Base-by-base conservation (phyloP, 78 protist genomes). In the Ministeria vibrans region DNA sequence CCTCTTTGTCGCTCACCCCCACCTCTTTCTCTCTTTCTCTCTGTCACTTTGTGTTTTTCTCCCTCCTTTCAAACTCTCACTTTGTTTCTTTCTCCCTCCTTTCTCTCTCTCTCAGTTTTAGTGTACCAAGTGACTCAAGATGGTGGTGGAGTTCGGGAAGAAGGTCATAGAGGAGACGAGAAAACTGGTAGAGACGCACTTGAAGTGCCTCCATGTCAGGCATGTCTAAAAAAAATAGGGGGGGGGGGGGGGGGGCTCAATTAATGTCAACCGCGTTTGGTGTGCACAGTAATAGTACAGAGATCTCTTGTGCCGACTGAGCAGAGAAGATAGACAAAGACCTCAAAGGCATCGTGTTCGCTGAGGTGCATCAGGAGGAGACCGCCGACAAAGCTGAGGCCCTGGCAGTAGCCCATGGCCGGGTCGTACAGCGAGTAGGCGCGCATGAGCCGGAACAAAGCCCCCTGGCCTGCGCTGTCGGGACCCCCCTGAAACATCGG, bases 401-500 rank as follows among this genome's bases (percentile, higher is more conserved):
- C 68, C 79, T 91, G 94, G 82, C 93, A 90, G 78, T 91, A 91
- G 42, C 91, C 87, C 9, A 91, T 83, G 42, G 27, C 63, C n/a
- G 62, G 51, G 45, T 73, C 78, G 68, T 44, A 23, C 30, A 73
- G 18, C 22, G 78, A 45, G 23, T 73, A 73, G 11, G 78, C 78
- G 30, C 51, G 45, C 49, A 73, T 32, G 27, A 73, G 30, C 49
- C 32, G 6, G 32, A 28, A 51, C 66, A 73, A 66, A 11, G 55
- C 68, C n/a, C 22, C 22, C 39, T 73, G 78, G 9, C 66, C 68
- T 11, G 1, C 32, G 46, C 53, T 27, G 28, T 69, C 71, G 23
- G 18, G 34, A 15, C n/a, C 42, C 38, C 66, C 66, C 61, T 6
- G 27, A 13, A 70, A 70, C 61, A 44, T 4, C 4, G 1, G 61